A percentile compares a stretch with the other conserved stretches of the same genome.
phyloP scores from a whole-genome alignment of 2,329 filamentous ascomycete genomes.

The Endocalyx cinctus region DNA sequence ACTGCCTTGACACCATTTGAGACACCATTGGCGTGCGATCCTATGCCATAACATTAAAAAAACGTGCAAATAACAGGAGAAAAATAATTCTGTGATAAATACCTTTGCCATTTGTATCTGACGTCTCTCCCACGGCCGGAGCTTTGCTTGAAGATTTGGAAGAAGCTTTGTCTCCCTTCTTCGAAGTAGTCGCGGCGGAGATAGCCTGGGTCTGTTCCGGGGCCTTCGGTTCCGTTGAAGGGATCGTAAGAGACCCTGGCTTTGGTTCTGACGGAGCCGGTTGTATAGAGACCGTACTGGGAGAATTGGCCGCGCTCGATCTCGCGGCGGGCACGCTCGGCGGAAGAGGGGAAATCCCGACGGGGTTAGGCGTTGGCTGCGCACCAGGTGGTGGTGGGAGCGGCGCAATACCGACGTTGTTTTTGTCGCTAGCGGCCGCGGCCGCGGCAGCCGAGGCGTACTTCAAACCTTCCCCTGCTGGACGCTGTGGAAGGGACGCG shows the following conservation, averaged over 20 bases:
- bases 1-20: constrained; percentile 47
- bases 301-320: constrained; percentile 51
- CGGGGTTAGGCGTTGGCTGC: constrained; percentile 28
- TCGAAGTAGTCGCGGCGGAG: too few relatives aligned
- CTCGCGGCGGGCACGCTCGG: constrained; percentile 48
- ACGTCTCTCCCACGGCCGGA: constrained; percentile 34
- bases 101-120: too few relatives aligned
- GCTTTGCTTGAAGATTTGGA: constrained; percentile 43
- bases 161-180: constrained; percentile 29
- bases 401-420: constrained; percentile 88
- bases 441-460: constrained; percentile 96
- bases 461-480: constrained; percentile 86
- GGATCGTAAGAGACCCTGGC: constrained; percentile 13
- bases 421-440: constrained; percentile 80
- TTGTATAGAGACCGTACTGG: constrained; percentile 43
- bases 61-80: too few relatives aligned
- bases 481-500: constrained; percentile 76
- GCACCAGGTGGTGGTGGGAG: constrained; percentile 81
- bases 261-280: constrained; percentile 33
- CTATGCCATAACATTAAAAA: too few relatives aligned
- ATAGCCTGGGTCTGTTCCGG: too few relatives aligned
- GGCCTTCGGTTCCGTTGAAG: constrained; percentile 25
- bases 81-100: too few relatives aligned
- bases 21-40: constrained; percentile 45
- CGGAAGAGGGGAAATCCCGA: constrained; percentile 44